Base-by-base conservation (phyloP, 2,329 filamentous ascomycete species). In the Scortechinia acanthostroma region DNA sequence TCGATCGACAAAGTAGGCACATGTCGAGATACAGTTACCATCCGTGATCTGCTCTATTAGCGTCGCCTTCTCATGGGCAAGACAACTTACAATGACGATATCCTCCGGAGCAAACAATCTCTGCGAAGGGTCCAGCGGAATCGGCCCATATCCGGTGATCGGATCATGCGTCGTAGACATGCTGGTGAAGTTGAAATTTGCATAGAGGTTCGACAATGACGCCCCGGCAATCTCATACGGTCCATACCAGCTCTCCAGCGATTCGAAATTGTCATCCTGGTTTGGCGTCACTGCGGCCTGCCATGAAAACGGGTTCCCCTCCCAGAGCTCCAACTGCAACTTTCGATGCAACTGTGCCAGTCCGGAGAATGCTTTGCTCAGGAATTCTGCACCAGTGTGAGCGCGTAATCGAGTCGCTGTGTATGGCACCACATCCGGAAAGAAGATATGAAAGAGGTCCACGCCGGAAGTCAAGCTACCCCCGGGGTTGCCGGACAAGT, bases 1-100 rank as follows among this genome's bases (percentile, higher is more conserved):
- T 20, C 80, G 64, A 40, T 77, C 70, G 13, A 66, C 64, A 55
- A 83, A 77, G 33, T 77, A 62, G 22, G 76, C 71, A 57, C 80
- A 84, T 2, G 80, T 77, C 0, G 76, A 81, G 10, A 66, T 70
- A 55, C 80, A 85, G 47, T 64, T 64, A 20, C 79, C 79, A 50
- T 82, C 75, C 4, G 68, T 69, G 44, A 77, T 30, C 25, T 30
- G n/a, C n/a, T 10, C n/a, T 10, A 30, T 10, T 30, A 30, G 10
- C 10, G 25, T 10, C n/a, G 25, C 10, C 10, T 10, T n/a, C n/a
- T 10, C n/a, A n/a, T 30, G n/a, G 25, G 25, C n/a, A 10, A 10
- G 10, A 30, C n/a, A 30, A n/a, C 25, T 30, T 30, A 30, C 25
- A 10, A 30, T 10, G n/a, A 30, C 25, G n/a, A 30, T 30, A 30